phyloP scores from a whole-genome alignment of 2,329 filamentous ascomycete species.

The Fusarium brevicatenulatum region DNA sequence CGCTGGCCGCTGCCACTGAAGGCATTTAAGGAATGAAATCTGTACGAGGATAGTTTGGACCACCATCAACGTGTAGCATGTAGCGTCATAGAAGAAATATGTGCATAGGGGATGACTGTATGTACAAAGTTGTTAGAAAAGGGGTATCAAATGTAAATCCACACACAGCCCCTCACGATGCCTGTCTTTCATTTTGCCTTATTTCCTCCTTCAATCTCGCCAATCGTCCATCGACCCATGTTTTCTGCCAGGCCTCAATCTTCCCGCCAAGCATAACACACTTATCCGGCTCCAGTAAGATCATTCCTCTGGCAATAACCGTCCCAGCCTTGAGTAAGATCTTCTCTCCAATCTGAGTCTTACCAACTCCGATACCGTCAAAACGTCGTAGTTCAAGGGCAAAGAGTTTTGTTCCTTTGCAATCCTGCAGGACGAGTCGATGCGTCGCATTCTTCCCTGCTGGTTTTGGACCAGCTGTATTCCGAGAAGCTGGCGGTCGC shows the following conservation, averaged over 20 bases:
- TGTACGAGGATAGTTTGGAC: background rate
- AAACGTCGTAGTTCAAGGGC: conserved; percentile 78
- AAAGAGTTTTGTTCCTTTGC: conserved; percentile 72
- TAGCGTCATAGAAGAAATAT: background rate
- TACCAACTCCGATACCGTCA: conserved; percentile 71
- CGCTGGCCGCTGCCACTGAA: conserved; percentile 53
- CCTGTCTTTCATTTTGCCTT: conserved; percentile 46
- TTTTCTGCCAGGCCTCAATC: conserved; percentile 81
- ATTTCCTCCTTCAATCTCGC: conserved; percentile 72
- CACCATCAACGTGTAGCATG: conserved; percentile 1
- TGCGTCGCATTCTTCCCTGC: conserved; percentile 69
- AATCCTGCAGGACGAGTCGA: conserved; percentile 85
- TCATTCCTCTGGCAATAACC: conserved; percentile 76
- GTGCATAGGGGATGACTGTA: background rate
- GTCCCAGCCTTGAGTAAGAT: conserved; percentile 73
- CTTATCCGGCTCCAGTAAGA: conserved; percentile 78
- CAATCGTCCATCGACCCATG: conserved; percentile 79
- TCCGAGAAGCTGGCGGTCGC: conserved; percentile 3
- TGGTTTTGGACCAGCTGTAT: conserved; percentile 30
- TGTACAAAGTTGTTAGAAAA: conserved; percentile 7
- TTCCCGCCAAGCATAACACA: conserved; percentile 86
- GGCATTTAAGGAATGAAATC: conserved; percentile 17
- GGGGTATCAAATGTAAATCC: conserved; percentile 31
- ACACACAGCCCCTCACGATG: background rate
- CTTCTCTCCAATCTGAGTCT: conserved; percentile 82